These are phyloP conservation scores for Melaleuca alternifolia DNA, from an alignment of 345 rosid genomes.

Conservation along the genomic window DNA sequence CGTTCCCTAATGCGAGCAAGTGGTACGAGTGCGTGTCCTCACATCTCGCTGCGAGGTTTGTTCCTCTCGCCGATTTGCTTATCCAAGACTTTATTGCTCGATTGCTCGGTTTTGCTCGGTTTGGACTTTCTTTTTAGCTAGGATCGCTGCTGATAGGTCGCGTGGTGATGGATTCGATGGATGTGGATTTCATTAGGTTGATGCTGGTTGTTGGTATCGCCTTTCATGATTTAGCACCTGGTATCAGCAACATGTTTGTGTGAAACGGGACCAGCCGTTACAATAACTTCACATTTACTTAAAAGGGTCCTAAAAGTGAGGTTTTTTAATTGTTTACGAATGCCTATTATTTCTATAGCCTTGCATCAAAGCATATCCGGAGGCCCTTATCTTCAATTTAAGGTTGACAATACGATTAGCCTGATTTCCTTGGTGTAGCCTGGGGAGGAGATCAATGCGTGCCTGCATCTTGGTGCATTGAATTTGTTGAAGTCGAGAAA, in stretches of 20 bases:
- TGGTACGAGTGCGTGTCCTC: conserved; percentile 71
- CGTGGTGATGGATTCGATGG: neutral
- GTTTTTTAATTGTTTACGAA: neutral
- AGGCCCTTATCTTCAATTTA: neutral
- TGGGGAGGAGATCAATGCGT: neutral
- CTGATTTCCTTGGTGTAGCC: neutral
- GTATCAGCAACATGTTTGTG: neutral
- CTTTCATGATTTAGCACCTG: neutral
- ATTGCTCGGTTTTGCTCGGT: neutral
- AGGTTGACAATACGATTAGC: neutral
- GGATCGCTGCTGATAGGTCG: neutral
- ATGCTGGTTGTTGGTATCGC: neutral
- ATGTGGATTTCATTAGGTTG: neutral
- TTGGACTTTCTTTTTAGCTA: neutral
- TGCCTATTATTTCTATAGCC: neutral
- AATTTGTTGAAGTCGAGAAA: neutral
- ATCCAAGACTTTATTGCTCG: neutral
- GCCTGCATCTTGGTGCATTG: neutral
- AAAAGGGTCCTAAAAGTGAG: neutral
- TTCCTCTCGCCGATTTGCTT: neutral
- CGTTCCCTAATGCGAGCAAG: conserved; percentile 63
- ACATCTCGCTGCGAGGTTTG: conserved; percentile 56
- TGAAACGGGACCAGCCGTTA: neutral
- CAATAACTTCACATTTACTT: neutral
- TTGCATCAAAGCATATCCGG: neutral